These are phyloP conservation scores for Boletus semigastroideus DNA, from an alignment of 1,284 basidiomycete species.

Conservation along the genomic window DNA sequence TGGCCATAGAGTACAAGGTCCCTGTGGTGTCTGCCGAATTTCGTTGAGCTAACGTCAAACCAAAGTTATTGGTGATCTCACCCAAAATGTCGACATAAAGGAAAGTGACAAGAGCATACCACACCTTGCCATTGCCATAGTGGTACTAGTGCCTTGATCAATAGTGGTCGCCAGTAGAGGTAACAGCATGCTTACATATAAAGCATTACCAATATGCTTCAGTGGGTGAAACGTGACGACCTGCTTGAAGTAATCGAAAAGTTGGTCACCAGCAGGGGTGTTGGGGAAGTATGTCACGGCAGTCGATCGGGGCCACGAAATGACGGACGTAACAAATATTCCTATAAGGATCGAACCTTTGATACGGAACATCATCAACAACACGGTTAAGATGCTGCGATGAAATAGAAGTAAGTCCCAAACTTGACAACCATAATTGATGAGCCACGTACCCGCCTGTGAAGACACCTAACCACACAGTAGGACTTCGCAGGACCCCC, in stretches of 20 bases:
- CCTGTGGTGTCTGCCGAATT: slow-evolving; percentile 50
- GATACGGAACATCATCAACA: slow-evolving; percentile 84
- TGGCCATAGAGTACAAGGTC: slow-evolving; percentile 89
- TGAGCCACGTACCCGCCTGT: slow-evolving; percentile 63
- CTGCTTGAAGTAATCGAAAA: slow-evolving; percentile 87
- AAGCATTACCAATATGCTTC: slow-evolving; percentile 56
- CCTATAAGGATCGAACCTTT: slow-evolving; percentile 83
- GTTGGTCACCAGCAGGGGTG: slow-evolving; percentile 62
- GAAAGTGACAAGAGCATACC: slow-evolving; percentile 87
- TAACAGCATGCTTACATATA: slow-evolving; percentile 51
- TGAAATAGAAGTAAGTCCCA: slow-evolving; percentile 13
- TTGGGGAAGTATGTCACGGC: slow-evolving; percentile 84
- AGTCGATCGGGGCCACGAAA: slow-evolving; percentile 85
- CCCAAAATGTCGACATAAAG: slow-evolving; percentile 87
- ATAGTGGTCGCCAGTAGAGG: background rate
- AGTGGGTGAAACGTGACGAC: slow-evolving; percentile 78
- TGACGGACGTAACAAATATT: slow-evolving; percentile 83
- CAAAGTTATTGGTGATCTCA: slow-evolving; percentile 29
- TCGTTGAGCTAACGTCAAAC: background rate
- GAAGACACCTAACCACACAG: slow-evolving; percentile 89
- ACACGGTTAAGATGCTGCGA: slow-evolving; percentile 66
- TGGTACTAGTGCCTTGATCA: slow-evolving; percentile 42
- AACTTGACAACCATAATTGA: slow-evolving; percentile 1
- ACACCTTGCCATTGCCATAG: slow-evolving; percentile 69
- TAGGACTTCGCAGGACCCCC: slow-evolving; percentile 73